Percentiles rank a stretch among this genome's conserved stretches.
These are phyloP conservation scores for Chlamydomonas asymmetrica DNA, from an alignment of 139 green algal species.

Conservation along the genomic window DNA sequence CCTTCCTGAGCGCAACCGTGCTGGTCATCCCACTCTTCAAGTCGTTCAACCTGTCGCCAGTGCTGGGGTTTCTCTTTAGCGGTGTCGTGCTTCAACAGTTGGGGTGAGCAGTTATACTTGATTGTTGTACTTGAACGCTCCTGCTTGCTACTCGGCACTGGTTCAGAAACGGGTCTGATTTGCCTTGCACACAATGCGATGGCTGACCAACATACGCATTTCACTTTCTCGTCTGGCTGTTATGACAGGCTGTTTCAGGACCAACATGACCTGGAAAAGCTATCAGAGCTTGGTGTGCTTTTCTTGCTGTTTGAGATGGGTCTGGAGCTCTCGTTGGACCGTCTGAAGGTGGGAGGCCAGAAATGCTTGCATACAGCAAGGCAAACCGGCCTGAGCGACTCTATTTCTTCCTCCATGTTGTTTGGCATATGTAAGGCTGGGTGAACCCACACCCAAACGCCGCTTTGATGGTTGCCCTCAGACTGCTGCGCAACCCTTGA, in stretches of 20 bases:
- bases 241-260: conserved; percentile 85
- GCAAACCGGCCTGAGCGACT: too few relatives aligned
- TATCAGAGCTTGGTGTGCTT: conserved; percentile 93
- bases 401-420: too few relatives aligned
- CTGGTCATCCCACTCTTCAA: conserved; percentile 93
- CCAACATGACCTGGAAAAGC: conserved; percentile 84
- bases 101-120: too few relatives aligned
- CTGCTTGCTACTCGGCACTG: too few relatives aligned
- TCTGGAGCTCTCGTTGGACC: conserved; percentile 88
- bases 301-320: conserved; percentile 99
- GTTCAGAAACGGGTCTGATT: too few relatives aligned
- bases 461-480: too few relatives aligned
- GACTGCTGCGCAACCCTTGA: too few relatives aligned
- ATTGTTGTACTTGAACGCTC: too few relatives aligned
- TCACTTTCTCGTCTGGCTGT: neutral
- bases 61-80: conserved; percentile 91
- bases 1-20: conserved; percentile 88
- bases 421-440: too few relatives aligned
- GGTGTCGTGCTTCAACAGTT: conserved; percentile 89
- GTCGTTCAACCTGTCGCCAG: conserved; percentile 77
- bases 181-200: neutral
- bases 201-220: neutral
- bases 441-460: too few relatives aligned
- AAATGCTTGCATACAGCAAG: too few relatives aligned
- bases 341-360: conserved; percentile 74